Conservation (phyloP, 2,329 filamentous ascomycete species). For the Colletotrichum brevisporum region DNA sequence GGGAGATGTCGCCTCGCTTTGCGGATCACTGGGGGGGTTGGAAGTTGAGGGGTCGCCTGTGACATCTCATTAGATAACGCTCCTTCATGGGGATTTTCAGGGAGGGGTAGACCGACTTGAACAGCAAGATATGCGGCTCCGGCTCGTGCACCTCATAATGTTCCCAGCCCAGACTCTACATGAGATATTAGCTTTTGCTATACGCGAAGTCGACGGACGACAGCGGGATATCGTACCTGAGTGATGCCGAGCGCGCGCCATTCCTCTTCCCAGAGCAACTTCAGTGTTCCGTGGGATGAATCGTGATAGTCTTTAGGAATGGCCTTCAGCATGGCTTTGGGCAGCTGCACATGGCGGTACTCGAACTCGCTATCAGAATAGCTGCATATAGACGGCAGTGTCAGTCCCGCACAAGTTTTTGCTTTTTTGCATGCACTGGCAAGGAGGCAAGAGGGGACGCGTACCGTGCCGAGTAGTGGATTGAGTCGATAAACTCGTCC, state of each 20-base stretch:
- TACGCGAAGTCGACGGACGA: background rate
- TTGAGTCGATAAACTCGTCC: conserved; percentile 92
- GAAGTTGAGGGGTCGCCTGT: conserved; percentile 86
- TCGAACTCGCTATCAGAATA: conserved; percentile 95
- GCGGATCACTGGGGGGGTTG: conserved; percentile 73
- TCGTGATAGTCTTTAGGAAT: conserved; percentile 98
- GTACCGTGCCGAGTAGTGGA: conserved; percentile 95
- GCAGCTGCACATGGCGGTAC: conserved; percentile 97
- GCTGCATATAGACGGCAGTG: conserved; percentile 61
- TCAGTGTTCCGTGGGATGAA: conserved; percentile 88
- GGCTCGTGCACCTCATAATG: conserved; percentile 99
- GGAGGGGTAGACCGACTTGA: conserved; percentile 81
- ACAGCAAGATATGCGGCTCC: conserved; percentile 97
- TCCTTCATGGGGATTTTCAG: background rate
- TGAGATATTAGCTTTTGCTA: conserved; percentile 21
- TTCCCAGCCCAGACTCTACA: conserved; percentile 96
- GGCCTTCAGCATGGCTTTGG: conserved; percentile 97
- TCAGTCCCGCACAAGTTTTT: conserved; percentile 10
- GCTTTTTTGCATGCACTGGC: conserved; percentile 7
- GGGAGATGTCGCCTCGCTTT: conserved; percentile 30
- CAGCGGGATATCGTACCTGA: conserved; percentile 73
- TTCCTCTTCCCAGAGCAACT: conserved; percentile 97
- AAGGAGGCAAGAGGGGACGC: background rate
- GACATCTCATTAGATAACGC: conserved; percentile 1
- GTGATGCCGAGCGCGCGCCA: conserved; percentile 98